A percentile compares a stretch with the other conserved stretches of the same genome.
Conservation (phyloP, 2,329 filamentous ascomycete species). For the Exophiala xenobiotica region DNA sequence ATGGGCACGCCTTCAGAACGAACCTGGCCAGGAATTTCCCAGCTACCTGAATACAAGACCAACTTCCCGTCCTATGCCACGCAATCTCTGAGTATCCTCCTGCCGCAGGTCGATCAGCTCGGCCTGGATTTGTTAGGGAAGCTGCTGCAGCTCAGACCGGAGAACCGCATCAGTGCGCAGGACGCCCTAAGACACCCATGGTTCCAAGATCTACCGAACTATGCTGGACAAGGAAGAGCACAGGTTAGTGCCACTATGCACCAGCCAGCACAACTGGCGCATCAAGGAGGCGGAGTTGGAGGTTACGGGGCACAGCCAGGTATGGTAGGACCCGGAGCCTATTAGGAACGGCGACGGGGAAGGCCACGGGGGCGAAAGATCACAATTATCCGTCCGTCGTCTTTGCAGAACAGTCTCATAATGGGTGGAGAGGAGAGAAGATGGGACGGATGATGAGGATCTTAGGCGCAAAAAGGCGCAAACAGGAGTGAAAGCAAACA, state of each 20-base stretch:
- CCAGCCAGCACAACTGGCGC: constrained; percentile 20
- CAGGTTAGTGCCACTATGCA: constrained; percentile 23
- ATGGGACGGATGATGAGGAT: no score
- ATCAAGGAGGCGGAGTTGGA: constrained; percentile 21
- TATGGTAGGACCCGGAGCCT: constrained; percentile 22
- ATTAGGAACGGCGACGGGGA: constrained; percentile 2
- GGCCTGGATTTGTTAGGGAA: constrained; percentile 84
- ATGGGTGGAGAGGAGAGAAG: no score
- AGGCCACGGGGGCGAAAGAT: no score
- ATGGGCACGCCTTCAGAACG: constrained; percentile 98
- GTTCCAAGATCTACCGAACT: constrained; percentile 66
- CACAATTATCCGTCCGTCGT: no score
- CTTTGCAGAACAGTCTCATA: no score
- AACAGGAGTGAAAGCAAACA: no score
- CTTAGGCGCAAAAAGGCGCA: no score
- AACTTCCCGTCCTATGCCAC: constrained; percentile 94
- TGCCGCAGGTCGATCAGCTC: constrained; percentile 83
- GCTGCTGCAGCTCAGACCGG: constrained; percentile 90
- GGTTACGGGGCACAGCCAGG: constrained; percentile 29
- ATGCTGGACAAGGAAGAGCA: constrained; percentile 20
- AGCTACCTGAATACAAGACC: constrained; percentile 96
- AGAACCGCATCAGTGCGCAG: constrained; percentile 82
- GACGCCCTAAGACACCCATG: constrained; percentile 88
- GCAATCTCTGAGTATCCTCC: constrained; percentile 80
- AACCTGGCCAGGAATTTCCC: constrained; percentile 91